phyloP scores from a whole-genome alignment of 176 grass and related monocot genomes.

The Stipa capillata region DNA sequence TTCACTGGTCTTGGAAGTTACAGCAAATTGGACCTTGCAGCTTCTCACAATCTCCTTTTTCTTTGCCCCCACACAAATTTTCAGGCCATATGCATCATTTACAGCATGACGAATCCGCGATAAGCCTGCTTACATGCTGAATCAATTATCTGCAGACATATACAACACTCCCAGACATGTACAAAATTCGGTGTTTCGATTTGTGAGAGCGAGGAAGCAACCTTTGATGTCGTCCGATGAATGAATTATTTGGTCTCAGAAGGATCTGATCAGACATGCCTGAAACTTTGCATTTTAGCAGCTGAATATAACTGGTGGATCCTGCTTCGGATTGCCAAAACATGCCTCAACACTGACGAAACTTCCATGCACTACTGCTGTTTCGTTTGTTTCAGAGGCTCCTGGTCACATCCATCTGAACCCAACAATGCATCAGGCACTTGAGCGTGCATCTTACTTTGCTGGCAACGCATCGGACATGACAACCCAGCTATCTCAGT shows the following conservation, averaged over 20 bases:
- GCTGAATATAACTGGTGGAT: background rate
- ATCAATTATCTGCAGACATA: background rate
- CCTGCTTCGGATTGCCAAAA: slow-evolving; percentile 7
- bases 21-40: background rate
- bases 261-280: background rate
- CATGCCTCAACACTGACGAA: background rate
- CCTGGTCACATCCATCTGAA: background rate
- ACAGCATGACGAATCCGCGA: background rate
- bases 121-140: background rate
- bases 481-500: slow-evolving; percentile 18
- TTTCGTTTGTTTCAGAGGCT: background rate
- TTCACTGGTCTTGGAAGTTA: background rate
- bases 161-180: background rate
- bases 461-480: slow-evolving; percentile 22
- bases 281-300: background rate
- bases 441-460: slow-evolving; percentile 17
- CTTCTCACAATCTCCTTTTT: background rate
- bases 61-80: background rate
- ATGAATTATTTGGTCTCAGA: background rate
- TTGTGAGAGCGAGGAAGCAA: background rate
- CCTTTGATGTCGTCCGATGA: background rate
- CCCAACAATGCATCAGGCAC: background rate
- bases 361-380: slow-evolving; percentile 10
- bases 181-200: background rate
- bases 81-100: background rate